Percentiles rank a stretch among this genome's conserved stretches.
Evolutionary conservation across 2,329 filamentous ascomycete genomes (phyloP).

Genomic region (Torrubiella hemipterigena): DNA sequence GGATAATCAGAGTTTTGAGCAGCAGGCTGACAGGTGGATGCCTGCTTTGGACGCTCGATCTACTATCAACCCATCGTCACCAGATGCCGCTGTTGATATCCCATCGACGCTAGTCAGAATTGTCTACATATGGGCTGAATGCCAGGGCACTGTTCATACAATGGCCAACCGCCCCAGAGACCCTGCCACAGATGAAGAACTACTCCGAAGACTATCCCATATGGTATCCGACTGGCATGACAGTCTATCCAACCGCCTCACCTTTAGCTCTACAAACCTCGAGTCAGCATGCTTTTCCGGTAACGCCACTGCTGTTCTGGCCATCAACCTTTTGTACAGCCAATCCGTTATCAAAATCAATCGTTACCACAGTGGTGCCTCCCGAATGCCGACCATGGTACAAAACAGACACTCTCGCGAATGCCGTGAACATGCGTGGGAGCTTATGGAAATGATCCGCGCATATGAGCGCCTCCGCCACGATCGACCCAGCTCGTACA

Average conservation of each 20-base stretch:
- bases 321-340: slow-evolving; percentile 56
- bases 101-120: slow-evolving; percentile 53
- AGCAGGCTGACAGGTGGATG: slow-evolving; percentile 40
- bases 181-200: slow-evolving; percentile 15
- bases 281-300: slow-evolving; percentile 40
- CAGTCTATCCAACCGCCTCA: slow-evolving; percentile 41
- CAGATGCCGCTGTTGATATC: slow-evolving; percentile 24
- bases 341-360: slow-evolving; percentile 53
- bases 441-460: slow-evolving; percentile 35
- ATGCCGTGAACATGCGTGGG: slow-evolving; percentile 38
- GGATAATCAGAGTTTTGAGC: slow-evolving; percentile 48
- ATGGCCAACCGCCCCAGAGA: slow-evolving; percentile 17
- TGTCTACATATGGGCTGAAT: slow-evolving; percentile 52
- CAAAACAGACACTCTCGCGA: slow-evolving; percentile 32
- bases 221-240: slow-evolving; percentile 46
- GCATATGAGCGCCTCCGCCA: slow-evolving; percentile 25
- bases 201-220: slow-evolving; percentile 33
- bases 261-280: slow-evolving; percentile 44
- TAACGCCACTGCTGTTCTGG: slow-evolving; percentile 45
- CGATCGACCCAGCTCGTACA: slow-evolving; percentile 16
- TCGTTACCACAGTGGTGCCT: slow-evolving; percentile 37
- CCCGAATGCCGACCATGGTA: slow-evolving; percentile 24
- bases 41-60: slow-evolving; percentile 50
- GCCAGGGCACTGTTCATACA: slow-evolving; percentile 44
- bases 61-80: too few relatives aligned